phyloP scores from a whole-genome alignment of 108 stramenopile species.

The Cyclotella sp. region DNA sequence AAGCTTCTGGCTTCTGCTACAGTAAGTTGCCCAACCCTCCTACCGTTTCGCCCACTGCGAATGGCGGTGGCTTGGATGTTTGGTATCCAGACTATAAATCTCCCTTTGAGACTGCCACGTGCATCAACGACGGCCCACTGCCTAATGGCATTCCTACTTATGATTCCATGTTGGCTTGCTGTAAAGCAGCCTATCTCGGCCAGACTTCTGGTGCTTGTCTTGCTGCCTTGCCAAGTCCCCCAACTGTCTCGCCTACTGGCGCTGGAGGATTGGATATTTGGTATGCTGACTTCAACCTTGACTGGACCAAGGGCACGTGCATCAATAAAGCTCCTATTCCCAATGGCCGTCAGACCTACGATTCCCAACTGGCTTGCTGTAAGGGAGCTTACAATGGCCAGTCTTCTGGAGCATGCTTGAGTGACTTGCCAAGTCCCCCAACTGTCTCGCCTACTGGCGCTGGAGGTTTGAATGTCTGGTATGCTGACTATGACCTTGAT shows the following conservation, averaged over 20 bases:
- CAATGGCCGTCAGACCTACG: conserved; percentile 1
- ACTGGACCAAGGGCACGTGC: background rate
- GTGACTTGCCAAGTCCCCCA: background rate
- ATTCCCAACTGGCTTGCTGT: conserved; percentile 12
- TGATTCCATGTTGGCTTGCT: conserved; percentile 8
- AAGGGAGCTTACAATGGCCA: conserved; percentile 5
- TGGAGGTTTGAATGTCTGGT: background rate
- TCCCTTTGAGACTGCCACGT: background rate
- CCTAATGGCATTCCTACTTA: conserved; percentile 6
- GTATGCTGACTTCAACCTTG: conserved; percentile 1
- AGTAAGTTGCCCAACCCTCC: conserved; percentile 8
- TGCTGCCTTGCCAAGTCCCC: background rate
- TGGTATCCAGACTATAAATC: conserved; percentile 9
- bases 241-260: conserved; percentile 20
- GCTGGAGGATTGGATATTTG: conserved; percentile 1
- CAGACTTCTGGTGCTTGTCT: conserved; percentile 19
- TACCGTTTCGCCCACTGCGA: conserved; percentile 9
- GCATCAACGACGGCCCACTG: background rate
- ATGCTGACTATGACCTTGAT: background rate
- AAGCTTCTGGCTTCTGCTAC: conserved; percentile 3
- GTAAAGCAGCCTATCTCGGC: conserved; percentile 12
- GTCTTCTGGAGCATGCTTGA: conserved; percentile 1
- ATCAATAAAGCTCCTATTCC: conserved; percentile 14
- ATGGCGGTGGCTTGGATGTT: background rate
- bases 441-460: background rate